These are phyloP conservation scores for Malus hybrid DNA, from an alignment of 331 rosid genomes.

Conservation along the genomic window DNA sequence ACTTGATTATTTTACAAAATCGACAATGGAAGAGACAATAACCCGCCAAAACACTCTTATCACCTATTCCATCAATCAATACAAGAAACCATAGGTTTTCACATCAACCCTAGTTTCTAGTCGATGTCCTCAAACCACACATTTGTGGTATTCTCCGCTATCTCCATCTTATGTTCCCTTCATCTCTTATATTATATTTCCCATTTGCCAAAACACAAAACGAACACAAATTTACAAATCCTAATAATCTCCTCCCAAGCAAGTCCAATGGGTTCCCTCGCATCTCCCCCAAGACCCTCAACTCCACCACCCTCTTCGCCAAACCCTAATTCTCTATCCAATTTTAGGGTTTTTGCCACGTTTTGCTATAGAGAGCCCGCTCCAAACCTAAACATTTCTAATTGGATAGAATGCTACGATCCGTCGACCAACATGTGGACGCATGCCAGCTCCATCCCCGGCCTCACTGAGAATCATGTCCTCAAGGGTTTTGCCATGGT, in stretches of 20 bases:
- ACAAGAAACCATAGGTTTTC: constrained; percentile 37
- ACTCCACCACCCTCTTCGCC: constrained; percentile 12
- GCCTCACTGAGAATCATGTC: constrained; percentile 33
- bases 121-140: constrained; percentile 29
- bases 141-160: constrained; percentile 33
- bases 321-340: constrained; percentile 17
- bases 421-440: constrained; percentile 54
- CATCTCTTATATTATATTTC: constrained; percentile 20
- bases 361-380: constrained; percentile 42
- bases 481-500: constrained; percentile 57
- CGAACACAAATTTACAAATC: neutral
- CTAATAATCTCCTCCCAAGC: neutral
- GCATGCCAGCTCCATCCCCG: constrained; percentile 34
- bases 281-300: constrained; percentile 33
- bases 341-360: constrained; percentile 27
- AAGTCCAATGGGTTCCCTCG: constrained; percentile 47
- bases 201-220: constrained; percentile 14
- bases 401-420: constrained; percentile 42
- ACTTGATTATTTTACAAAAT: neutral
- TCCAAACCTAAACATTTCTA: constrained; percentile 18
- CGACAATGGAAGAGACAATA: constrained; percentile 20
- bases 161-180: constrained; percentile 6
- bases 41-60: constrained; percentile 6
- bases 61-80: neutral
- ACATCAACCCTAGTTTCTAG: constrained; percentile 10